Percentiles rank a stretch among this genome's conserved stretches.
These are phyloP conservation scores for Solanum tarapatanum DNA, from an alignment of 257 asterid genomes.

Conservation along the genomic window DNA sequence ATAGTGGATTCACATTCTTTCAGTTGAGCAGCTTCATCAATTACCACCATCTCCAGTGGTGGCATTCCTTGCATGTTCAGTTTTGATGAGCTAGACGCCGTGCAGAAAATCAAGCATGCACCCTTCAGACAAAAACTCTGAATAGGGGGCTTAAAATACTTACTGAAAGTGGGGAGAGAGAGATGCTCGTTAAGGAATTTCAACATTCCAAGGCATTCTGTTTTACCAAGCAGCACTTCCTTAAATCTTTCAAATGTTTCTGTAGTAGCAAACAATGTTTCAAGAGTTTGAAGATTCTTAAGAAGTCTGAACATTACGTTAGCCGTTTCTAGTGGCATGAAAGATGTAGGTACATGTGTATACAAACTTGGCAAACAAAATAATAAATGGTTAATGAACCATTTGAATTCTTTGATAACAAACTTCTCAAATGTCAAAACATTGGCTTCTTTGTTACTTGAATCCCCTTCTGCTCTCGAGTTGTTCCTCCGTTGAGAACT, in stretches of 20 bases:
- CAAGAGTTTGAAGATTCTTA: slow-evolving; percentile 8
- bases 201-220: slow-evolving; percentile 12
- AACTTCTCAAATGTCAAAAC: slow-evolving; percentile 36
- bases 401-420: not conserved
- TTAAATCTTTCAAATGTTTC: not conserved
- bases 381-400: not conserved
- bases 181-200: not conserved
- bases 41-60: slow-evolving; percentile 28
- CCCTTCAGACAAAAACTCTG: not conserved
- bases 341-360: slow-evolving; percentile 31
- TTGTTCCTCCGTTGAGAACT: not conserved
- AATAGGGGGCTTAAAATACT: not conserved
- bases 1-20: slow-evolving; percentile 51
- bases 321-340: slow-evolving; percentile 13
- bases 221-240: slow-evolving; percentile 1
- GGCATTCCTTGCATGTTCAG: slow-evolving; percentile 4
- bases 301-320: slow-evolving; percentile 11
- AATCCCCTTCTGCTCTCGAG: not conserved
- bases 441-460: not conserved
- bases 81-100: slow-evolving; percentile 34
- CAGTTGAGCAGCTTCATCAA: slow-evolving; percentile 61
- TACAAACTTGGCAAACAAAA: slow-evolving; percentile 15
- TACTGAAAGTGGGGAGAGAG: slow-evolving; percentile 10
- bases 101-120: slow-evolving; percentile 36
- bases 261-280: not conserved